phyloP scores from a whole-genome alignment of 176 grass and related monocot genomes.

The Olyra latifolia region DNA sequence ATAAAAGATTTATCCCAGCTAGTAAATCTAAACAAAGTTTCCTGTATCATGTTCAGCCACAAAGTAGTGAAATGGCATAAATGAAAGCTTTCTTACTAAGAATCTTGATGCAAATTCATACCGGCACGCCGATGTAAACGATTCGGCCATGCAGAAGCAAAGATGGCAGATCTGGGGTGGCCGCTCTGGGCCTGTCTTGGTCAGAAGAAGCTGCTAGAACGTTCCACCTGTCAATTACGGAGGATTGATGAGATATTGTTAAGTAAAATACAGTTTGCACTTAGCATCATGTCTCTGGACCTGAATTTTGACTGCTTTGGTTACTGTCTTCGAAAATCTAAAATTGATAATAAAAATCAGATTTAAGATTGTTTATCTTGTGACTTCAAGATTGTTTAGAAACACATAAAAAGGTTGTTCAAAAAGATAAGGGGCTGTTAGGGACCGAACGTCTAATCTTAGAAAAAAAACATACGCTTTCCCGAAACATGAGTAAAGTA shows the following conservation, averaged over 20 bases:
- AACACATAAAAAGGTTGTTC: too few species aligned
- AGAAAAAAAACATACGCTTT: too few species aligned
- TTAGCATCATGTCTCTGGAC: not conserved
- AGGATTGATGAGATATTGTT: not conserved
- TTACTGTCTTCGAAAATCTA: too few species aligned
- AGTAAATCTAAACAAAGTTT: not conserved
- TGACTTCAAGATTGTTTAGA: too few species aligned
- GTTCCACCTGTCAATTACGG: constrained; percentile 49
- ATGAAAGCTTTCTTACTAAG: not conserved
- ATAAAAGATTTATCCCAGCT: not conserved
- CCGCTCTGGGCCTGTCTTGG: constrained; percentile 45
- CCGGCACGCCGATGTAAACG: constrained; percentile 84
- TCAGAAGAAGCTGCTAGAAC: constrained; percentile 66
- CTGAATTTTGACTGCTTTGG: too few species aligned
- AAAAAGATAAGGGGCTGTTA: too few species aligned
- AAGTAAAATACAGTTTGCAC: constrained; percentile 5
- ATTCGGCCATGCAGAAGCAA: constrained; percentile 75
- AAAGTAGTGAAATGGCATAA: not conserved
- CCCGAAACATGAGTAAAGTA: too few species aligned
- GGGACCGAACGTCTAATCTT: too few species aligned
- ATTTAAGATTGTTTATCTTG: too few species aligned
- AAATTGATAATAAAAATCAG: too few species aligned
- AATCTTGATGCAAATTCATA: constrained; percentile 47
- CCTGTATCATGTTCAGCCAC: constrained; percentile 4
- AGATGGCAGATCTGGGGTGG: constrained; percentile 79